Evolutionary conservation across 441 rosid genomes (phyloP).

Genomic region (Cnidoscolus chayamansa): DNA sequence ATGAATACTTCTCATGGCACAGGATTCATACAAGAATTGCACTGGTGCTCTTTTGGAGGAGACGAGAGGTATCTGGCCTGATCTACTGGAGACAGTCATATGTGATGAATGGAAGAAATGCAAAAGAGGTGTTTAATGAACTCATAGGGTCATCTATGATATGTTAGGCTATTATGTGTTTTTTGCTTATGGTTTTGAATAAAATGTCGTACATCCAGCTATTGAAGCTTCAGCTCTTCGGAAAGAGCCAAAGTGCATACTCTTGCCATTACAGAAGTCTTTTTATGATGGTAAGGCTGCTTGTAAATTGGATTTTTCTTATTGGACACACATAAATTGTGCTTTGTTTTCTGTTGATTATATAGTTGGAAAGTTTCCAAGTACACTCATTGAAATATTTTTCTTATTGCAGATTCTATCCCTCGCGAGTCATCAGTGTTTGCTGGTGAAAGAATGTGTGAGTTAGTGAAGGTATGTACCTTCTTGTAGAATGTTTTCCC

Average conservation of each 20-base stretch:
- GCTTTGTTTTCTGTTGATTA: background rate
- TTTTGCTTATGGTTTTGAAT: constrained; percentile 26
- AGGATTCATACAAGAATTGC: constrained; percentile 74
- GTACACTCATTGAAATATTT: constrained; percentile 16
- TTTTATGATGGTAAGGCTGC: constrained; percentile 51
- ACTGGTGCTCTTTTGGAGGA: constrained; percentile 48
- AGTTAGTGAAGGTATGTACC: constrained; percentile 78
- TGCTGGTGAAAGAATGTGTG: constrained; percentile 79
- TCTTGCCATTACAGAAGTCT: constrained; percentile 55
- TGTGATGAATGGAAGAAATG: constrained; percentile 94
- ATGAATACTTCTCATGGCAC: constrained; percentile 26
- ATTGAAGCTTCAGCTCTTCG: constrained; percentile 83
- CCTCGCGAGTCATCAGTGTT: constrained; percentile 60
- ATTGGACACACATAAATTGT: constrained; percentile 1
- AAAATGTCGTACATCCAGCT: constrained; percentile 38
- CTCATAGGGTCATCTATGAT: constrained; percentile 4
- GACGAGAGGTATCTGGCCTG: constrained; percentile 76
- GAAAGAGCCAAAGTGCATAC: constrained; percentile 78
- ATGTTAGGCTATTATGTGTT: constrained; percentile 11
- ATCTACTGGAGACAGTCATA: constrained; percentile 61
- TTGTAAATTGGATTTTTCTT: constrained; percentile 3
- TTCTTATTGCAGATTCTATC: constrained; percentile 43
- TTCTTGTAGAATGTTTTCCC: background rate
- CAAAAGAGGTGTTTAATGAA: constrained; percentile 64
- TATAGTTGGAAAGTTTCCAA: constrained; percentile 3